These are phyloP conservation scores for Starmerella vaccinii DNA, from an alignment of 805 yeast species.

Conservation along the genomic window DNA sequence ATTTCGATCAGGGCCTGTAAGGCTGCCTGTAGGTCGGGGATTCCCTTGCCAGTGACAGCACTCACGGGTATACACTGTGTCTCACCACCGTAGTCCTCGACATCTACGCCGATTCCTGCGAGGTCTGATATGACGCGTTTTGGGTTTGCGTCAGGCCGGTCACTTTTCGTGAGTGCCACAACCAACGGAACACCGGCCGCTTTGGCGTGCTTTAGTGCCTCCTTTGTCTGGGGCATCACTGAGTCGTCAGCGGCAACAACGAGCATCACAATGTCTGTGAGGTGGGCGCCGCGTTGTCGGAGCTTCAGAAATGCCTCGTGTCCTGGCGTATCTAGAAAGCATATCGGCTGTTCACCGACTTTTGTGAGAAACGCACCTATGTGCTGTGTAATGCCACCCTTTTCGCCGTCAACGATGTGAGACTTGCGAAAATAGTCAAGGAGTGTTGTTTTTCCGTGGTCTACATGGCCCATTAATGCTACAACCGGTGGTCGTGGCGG, in stretches of 20 bases:
- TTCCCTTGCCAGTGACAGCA: conserved; percentile 80
- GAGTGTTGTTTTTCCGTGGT: conserved; percentile 94
- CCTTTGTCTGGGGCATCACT: conserved; percentile 94
- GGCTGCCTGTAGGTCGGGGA: conserved; percentile 83
- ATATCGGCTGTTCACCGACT: conserved; percentile 70
- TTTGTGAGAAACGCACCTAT: conserved; percentile 97
- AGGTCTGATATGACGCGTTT: conserved; percentile 71
- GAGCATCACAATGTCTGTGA: conserved; percentile 82
- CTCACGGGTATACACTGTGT: conserved; percentile 80
- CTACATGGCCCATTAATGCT: conserved; percentile 98
- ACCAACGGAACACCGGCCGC: conserved; percentile 71
- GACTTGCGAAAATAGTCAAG: conserved; percentile 79
- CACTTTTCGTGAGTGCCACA: conserved; percentile 90
- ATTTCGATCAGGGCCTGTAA: conserved; percentile 76
- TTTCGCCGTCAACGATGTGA: conserved; percentile 70
- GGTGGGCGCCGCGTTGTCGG: conserved; percentile 92
- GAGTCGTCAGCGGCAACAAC: conserved; percentile 98
- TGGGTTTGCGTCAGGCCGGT: conserved; percentile 62
- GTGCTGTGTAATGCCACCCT: conserved; percentile 96
- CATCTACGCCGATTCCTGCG: conserved; percentile 64
- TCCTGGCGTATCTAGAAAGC: conserved; percentile 95
- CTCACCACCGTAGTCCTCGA: conserved; percentile 93
- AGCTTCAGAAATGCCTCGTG: conserved; percentile 93
- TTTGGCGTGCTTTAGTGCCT: conserved; percentile 88
- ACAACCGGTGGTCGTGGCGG: conserved; percentile 83